Evolutionary conservation across 495 filamentous ascomycete genomes (phyloP).

Genomic region (Podospora anserina): DNA sequence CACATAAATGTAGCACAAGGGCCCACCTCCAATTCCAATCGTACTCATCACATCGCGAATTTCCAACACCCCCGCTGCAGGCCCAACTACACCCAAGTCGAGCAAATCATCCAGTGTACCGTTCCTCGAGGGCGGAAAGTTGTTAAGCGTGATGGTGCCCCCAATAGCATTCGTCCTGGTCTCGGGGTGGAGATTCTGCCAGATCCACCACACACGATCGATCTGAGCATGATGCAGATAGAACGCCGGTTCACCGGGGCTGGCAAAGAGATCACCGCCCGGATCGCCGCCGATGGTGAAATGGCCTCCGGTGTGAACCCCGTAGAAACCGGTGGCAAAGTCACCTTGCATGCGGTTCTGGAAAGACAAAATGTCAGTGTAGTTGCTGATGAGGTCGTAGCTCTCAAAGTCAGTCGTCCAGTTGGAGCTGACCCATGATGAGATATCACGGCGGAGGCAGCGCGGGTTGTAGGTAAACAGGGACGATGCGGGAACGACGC

Average conservation of each 20-base stretch:
- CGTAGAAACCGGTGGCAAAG: slow-evolving; percentile 48
- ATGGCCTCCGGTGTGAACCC: slow-evolving; percentile 65
- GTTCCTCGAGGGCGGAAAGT: slow-evolving; percentile 15
- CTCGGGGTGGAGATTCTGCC: slow-evolving; percentile 51
- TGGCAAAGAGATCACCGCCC: slow-evolving; percentile 53
- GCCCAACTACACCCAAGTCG: slow-evolving; percentile 24
- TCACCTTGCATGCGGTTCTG: slow-evolving; percentile 49
- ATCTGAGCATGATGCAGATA: slow-evolving; percentile 65
- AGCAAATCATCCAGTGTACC: slow-evolving; percentile 28
- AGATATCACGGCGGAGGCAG: slow-evolving; percentile 62
- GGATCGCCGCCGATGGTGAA: slow-evolving; percentile 60
- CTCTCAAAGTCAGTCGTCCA: slow-evolving; percentile 47
- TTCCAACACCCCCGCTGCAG: slow-evolving; percentile 21
- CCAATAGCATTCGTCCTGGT: slow-evolving; percentile 19
- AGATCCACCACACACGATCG: slow-evolving; percentile 65
- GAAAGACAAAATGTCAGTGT: slow-evolving; percentile 49
- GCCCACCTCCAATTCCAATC: slow-evolving; percentile 30
- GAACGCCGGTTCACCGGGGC: slow-evolving; percentile 63
- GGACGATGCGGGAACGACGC: slow-evolving; percentile 5
- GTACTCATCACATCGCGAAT: slow-evolving; percentile 29
- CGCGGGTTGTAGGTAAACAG: slow-evolving; percentile 52
- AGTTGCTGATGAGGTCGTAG: slow-evolving; percentile 30
- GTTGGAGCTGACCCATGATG: slow-evolving; percentile 39
- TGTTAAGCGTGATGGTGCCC: neutral
- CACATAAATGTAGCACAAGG: slow-evolving; percentile 28